Conservation (phyloP, 2,329 filamentous ascomycete genomes). For the Botryotinia globosa region DNA sequence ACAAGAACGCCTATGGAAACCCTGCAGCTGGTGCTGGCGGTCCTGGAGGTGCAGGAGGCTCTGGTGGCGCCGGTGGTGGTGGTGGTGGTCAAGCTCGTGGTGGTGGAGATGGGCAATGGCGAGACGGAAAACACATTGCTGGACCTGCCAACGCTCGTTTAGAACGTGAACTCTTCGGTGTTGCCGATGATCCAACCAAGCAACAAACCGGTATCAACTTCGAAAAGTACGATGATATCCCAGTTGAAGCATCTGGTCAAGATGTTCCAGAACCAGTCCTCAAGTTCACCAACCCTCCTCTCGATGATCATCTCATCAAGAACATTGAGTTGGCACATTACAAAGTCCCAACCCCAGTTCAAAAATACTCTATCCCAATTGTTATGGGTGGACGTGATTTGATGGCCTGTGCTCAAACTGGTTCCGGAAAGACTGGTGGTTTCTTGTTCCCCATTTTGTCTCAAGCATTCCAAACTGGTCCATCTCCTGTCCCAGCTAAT, state of each 20-base stretch:
- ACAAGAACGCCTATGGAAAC: constrained; percentile 58
- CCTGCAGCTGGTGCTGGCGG: constrained; percentile 38
- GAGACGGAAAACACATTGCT: constrained; percentile 92
- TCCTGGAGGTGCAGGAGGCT: background rate
- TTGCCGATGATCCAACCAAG: constrained; percentile 87
- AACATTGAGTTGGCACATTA: constrained; percentile 96
- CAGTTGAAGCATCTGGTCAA: constrained; percentile 92
- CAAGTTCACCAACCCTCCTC: constrained; percentile 87
- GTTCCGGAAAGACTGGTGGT: constrained; percentile 99
- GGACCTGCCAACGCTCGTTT: constrained; percentile 84
- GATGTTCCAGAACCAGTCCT: constrained; percentile 90
- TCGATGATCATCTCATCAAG: constrained; percentile 86
- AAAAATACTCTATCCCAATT: constrained; percentile 99
- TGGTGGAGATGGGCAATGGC: constrained; percentile 94
- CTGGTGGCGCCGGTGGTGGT: constrained; percentile 39
- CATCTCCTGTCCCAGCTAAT: constrained; percentile 63
- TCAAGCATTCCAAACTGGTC: constrained; percentile 91
- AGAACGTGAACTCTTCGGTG: constrained; percentile 94
- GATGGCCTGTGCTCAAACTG: constrained; percentile 99
- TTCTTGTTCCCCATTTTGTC: constrained; percentile 99
- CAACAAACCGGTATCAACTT: constrained; percentile 99
- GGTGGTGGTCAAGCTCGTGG: constrained; percentile 56
- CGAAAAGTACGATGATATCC: constrained; percentile 99
- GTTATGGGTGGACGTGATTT: constrained; percentile 97
- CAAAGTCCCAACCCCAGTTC: constrained; percentile 92